Base-by-base conservation (phyloP, 2,329 filamentous ascomycete genomes). In the Pseudopyrenochaeta lycopersici region DNA sequence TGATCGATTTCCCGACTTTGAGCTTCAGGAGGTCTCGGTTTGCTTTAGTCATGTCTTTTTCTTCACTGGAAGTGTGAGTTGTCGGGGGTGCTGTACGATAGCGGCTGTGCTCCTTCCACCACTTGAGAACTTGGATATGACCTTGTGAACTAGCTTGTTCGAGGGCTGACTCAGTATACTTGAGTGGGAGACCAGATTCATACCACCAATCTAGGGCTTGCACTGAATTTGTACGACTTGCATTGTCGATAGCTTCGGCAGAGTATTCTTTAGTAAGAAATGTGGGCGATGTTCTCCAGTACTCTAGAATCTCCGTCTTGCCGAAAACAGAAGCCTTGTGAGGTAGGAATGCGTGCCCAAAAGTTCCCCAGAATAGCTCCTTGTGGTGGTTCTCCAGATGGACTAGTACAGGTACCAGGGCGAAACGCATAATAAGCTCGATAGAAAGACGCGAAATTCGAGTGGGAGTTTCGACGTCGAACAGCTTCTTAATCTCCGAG, bases 201-300 rank as follows among this genome's bases (percentile, higher is more conserved):
- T 90, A 90, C 94, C 94, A 98, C 90, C 92, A 96, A 67, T 97
- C 90, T 1, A 98, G 83, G 0, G 96, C 88, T 60, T 91, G 86
- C 12, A 96, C 84, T 64, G 92, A 95, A 4, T 94, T 93, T 52
- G 91, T 89, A 48, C 90, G 88, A 1, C 91, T 96, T 6, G 94
- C 94, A 27, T 90, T 90, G 70, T 98, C 92, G 21, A 98, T 83
- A 10, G 92, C 91, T 73, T 96, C 92, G 33, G 85, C 81, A 46
- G 90, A 90, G 74, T 97, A 97, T 68, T 96, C 91, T 70, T 94
- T 93, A 56, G 90, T 91, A 2, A 92, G 82, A 59, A 97, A 94
- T 11, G 88, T 91, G 0, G 88, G 87, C 12, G 90, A 93, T 29
- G 89, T 90, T 45, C 88, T 88, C 94, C 94, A 98, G 85, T 93